Evolutionary conservation across 768 basidiomycete species (phyloP), one percentile per base, ranked within the genome.

Genomic region (Tricholoma furcatifolium): DNA sequence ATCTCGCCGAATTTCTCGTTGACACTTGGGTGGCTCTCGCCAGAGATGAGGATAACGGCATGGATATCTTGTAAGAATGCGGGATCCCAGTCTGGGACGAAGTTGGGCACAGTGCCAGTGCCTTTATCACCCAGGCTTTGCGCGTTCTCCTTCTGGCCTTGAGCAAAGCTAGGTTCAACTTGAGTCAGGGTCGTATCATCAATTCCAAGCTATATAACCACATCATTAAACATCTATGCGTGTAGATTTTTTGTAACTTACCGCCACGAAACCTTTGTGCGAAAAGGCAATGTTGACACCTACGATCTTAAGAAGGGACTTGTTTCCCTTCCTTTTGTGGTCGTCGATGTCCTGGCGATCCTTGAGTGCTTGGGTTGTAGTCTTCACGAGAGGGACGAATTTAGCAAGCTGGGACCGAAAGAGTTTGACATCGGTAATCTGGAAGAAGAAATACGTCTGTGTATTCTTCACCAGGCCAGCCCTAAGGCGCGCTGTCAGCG

Each of bases 271-370:
- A 14, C 80, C 82, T 14, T 62, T 61, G 23, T 78, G 76, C 7
- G 81, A 79, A 63, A 84, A 81, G 11, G 80, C 69, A 41, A 83
- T 72, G 66, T 82, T 84, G 39, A 81, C 70, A 9, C 76, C 77
- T 11, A 65, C 65, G 51, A 79, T 60, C 20, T 68, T 71, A 50
- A 79, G 59, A 20, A 74, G 63, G 35, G 64, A 64, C 40, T 62
- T 62, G 42, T 63, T 64, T 14, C 65, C 67, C 48, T 62, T 63
- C 54, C 65, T 66, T 67, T 74, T 78, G 61, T 72, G 70, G 47
- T 74, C 65, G 1, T 65, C 63, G 38, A 78, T 77, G 15, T 47
- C 61, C 21, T 74, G 62, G 36, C 74, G 65, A 65, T 79, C 77
- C 31, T 70, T 61, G 39, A 74, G 53, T 24, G 76, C 69, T 55